These are phyloP conservation scores for Mycena sanguinolenta DNA, from an alignment of 768 basidiomycete species.

Conservation along the genomic window DNA sequence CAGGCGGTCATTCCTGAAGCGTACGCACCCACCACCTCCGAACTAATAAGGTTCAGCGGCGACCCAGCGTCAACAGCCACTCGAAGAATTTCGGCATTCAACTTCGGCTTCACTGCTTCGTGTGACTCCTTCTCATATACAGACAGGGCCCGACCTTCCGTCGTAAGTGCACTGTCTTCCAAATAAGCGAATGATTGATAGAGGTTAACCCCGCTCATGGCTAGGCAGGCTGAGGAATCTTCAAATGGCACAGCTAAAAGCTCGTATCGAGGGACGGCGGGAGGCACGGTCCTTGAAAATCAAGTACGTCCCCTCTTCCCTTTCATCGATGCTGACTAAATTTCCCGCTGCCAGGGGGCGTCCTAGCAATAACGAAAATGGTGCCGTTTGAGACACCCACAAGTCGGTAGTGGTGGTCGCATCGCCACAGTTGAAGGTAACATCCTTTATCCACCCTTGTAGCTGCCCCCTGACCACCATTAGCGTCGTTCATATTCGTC, in stretches of 20 bases:
- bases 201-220: too few species aligned
- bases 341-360: slow-evolving; percentile 32
- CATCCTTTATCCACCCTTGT: slow-evolving; percentile 38
- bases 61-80: too few species aligned
- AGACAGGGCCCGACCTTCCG: too few species aligned
- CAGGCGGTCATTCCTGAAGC: too few species aligned
- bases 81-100: too few species aligned
- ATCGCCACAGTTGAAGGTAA: slow-evolving; percentile 39
- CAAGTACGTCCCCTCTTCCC: slow-evolving; percentile 31
- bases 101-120: too few species aligned
- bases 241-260: not conserved
- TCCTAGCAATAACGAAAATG: slow-evolving; percentile 19
- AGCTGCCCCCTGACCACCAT: slow-evolving; percentile 41
- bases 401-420: slow-evolving; percentile 38
- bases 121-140: too few species aligned
- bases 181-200: too few species aligned
- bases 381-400: slow-evolving; percentile 35
- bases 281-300: not conserved
- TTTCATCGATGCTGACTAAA: slow-evolving; percentile 37
- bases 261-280: not conserved
- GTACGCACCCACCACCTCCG: too few species aligned
- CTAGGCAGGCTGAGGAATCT: not conserved
- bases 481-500: slow-evolving; percentile 43
- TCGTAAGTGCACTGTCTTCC: too few species aligned
- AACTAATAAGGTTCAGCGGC: too few species aligned